Conservation (phyloP, 148 eudicot genomes). For the Amaranthus hypochondriacus region DNA sequence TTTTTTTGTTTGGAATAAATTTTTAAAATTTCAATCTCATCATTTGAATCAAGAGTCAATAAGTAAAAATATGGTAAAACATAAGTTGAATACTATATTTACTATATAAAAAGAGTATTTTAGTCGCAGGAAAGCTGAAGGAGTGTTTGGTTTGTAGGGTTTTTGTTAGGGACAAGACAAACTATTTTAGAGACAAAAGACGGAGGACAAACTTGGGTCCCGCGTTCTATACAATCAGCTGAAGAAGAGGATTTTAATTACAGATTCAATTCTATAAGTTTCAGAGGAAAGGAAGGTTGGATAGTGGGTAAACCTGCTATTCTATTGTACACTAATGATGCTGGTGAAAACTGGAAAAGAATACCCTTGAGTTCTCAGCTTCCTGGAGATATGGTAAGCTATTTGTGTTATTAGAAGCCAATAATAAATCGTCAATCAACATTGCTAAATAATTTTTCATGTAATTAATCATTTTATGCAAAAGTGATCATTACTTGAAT, state of each 20-base stretch:
- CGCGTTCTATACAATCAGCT: slow-evolving; percentile 80
- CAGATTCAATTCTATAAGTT: slow-evolving; percentile 91
- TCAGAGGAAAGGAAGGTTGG: slow-evolving; percentile 95
- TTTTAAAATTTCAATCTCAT: background rate
- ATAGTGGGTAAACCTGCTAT: slow-evolving; percentile 95
- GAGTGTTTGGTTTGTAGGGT: slow-evolving; percentile 53
- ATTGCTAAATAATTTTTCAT: background rate
- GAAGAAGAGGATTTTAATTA: slow-evolving; percentile 98
- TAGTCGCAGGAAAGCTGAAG: background rate
- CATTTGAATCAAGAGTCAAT: too few species aligned
- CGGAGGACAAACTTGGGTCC: slow-evolving; percentile 74
- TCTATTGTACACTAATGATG: slow-evolving; percentile 72
- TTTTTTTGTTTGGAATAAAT: background rate
- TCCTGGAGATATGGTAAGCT: slow-evolving; percentile 88
- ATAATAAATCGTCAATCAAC: background rate
- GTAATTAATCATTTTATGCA: background rate
- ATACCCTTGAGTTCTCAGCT: slow-evolving; percentile 89
- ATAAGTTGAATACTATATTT: background rate
- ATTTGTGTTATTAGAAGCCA: background rate
- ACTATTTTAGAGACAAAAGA: slow-evolving; percentile 94
- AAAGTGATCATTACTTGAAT: background rate
- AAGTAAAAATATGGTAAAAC: too few species aligned
- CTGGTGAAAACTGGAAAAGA: slow-evolving; percentile 89
- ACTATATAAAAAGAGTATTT: background rate
- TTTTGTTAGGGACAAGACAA: slow-evolving; percentile 90